These are phyloP conservation scores for Tolypocladium sp. DNA, from an alignment of 2,329 filamentous ascomycete species.

Conservation along the genomic window DNA sequence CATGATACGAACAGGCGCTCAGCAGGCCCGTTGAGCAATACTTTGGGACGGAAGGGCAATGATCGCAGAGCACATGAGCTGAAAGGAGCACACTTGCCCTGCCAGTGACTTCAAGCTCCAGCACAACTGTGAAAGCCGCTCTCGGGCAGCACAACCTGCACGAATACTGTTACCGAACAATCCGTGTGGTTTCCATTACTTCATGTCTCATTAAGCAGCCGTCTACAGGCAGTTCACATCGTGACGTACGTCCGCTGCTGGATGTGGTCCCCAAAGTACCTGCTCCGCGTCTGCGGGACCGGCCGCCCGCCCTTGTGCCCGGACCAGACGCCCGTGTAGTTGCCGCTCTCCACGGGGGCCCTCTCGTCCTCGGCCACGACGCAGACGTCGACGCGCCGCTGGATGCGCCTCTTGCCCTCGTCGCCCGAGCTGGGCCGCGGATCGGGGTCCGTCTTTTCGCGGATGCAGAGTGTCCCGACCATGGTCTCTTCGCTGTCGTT, in stretches of 20 bases:
- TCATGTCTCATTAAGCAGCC: not conserved
- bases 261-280: constrained; percentile 10
- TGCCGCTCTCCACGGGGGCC: constrained; percentile 5
- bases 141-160: too few relatives aligned
- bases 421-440: not conserved
- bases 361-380: constrained; percentile 5
- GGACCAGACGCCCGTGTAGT: constrained; percentile 13
- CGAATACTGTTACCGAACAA: not conserved
- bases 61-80: too few relatives aligned
- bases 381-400: constrained; percentile 7
- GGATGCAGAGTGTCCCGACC: not conserved
- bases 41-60: too few relatives aligned
- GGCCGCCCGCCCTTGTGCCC: constrained; percentile 1
- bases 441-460: not conserved
- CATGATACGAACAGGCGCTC: too few relatives aligned
- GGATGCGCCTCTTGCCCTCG: constrained; percentile 1
- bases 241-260: constrained; percentile 5
- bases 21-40: too few relatives aligned
- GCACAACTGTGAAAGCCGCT: too few relatives aligned
- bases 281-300: constrained; percentile 7
- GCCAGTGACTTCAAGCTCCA: too few relatives aligned
- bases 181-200: not conserved
- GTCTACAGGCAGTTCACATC: not conserved
- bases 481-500: constrained; percentile 5
- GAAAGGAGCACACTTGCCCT: too few relatives aligned